phyloP scores from a whole-genome alignment of 352 stramenopile species.

The Phytophthora pisi region DNA sequence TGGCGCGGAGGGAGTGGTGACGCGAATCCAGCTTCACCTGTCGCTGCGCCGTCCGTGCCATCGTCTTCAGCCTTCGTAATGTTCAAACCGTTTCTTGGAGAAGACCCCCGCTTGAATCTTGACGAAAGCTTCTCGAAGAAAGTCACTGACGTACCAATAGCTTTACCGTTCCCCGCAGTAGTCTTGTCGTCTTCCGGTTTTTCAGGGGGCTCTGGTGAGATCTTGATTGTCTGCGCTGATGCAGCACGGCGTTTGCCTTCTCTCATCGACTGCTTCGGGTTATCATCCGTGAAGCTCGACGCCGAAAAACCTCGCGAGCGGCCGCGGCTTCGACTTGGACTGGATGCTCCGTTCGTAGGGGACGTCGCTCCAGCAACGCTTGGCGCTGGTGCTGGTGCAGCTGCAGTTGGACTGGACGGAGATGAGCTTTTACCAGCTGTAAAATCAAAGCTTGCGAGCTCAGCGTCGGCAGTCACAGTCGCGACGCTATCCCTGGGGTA shows the following conservation, averaged over 20 bases:
- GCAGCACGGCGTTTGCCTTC: conserved; percentile 43
- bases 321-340: conserved; percentile 29
- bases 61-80: conserved; percentile 32
- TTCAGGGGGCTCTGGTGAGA: conserved; percentile 27
- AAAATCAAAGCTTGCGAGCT: conserved; percentile 76
- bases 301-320: conserved; percentile 40
- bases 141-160: conserved; percentile 57
- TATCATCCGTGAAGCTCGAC: conserved; percentile 39
- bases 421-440: conserved; percentile 26
- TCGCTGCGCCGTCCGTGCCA: conserved; percentile 16
- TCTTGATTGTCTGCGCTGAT: conserved; percentile 43
- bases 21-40: conserved; percentile 27
- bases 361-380: conserved; percentile 2
- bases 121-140: conserved; percentile 88
- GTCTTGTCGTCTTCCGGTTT: conserved; percentile 44
- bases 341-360: conserved; percentile 23
- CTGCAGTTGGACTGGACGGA: conserved; percentile 20
- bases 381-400: conserved; percentile 1
- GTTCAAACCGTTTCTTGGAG: conserved; percentile 41
- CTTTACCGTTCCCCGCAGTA: conserved; percentile 26
- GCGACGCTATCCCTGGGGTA: conserved; percentile 54
- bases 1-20: conserved; percentile 32
- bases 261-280: conserved; percentile 25
- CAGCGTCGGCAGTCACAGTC: conserved; percentile 39
- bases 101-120: conserved; percentile 78